A percentile compares a stretch with the other conserved stretches of the same genome.
phyloP scores from a whole-genome alignment of 345 rosid genomes.

The Sisymbrium irio region DNA sequence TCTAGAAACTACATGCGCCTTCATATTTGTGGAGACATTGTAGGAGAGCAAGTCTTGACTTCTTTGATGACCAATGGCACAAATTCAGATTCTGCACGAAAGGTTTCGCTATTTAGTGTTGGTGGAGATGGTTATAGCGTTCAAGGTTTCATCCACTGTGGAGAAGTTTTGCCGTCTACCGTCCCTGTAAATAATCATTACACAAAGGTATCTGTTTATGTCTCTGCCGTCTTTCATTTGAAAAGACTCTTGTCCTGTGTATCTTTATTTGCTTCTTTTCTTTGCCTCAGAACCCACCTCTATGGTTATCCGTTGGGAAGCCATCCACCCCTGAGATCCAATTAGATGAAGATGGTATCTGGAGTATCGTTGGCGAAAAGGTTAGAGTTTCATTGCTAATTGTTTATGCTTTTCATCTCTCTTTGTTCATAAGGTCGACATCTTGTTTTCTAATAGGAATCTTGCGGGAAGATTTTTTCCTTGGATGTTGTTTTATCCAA shows the following conservation, averaged over 20 bases:
- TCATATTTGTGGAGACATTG: constrained; percentile 55
- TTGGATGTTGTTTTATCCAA: constrained; percentile 68
- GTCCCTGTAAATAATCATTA: constrained; percentile 45
- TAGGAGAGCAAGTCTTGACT: constrained; percentile 48
- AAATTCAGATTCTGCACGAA: constrained; percentile 31
- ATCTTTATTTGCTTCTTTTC: constrained; percentile 12
- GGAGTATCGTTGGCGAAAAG: constrained; percentile 85
- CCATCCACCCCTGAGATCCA: constrained; percentile 60
- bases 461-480: constrained; percentile 71
- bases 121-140: constrained; percentile 47
- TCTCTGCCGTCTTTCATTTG: not conserved
- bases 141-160: constrained; percentile 58
- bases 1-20: constrained; percentile 49
- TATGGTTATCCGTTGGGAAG: constrained; percentile 53
- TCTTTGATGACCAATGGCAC: constrained; percentile 38
- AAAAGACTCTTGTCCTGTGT: constrained; percentile 1
- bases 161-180: constrained; percentile 45
- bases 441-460: constrained; percentile 43
- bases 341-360: constrained; percentile 62
- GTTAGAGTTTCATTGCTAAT: constrained; percentile 37
- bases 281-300: constrained; percentile 63
- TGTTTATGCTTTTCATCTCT: constrained; percentile 3
- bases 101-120: constrained; percentile 44
- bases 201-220: constrained; percentile 38
- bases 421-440: not conserved